A percentile compares a stretch with the other conserved stretches of the same genome.
Conservation (phyloP, 352 stramenopile species). For the Thalassiosira mediterranea region DNA sequence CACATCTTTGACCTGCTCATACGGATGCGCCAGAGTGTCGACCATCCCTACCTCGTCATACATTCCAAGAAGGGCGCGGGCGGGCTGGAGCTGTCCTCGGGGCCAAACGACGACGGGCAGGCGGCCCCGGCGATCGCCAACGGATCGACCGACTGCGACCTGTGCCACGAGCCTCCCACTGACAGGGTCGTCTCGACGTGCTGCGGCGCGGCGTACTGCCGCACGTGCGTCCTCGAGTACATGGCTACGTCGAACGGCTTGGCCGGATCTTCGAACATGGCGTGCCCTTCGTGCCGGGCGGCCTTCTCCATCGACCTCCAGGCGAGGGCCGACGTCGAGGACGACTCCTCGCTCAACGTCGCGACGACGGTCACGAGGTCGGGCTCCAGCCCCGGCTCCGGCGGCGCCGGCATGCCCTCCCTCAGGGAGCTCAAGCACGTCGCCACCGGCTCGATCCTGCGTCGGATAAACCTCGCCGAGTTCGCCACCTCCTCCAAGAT, state of each 20-base stretch:
- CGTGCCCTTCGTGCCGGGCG: conserved; percentile 70
- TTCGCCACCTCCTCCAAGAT: conserved; percentile 96
- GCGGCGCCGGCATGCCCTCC: conserved; percentile 55
- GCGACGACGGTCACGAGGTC: conserved; percentile 10
- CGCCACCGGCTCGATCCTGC: conserved; percentile 82
- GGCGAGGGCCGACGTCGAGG: conserved; percentile 55
- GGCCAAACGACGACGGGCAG: neutral
- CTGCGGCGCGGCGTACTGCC: conserved; percentile 92
- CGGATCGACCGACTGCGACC: conserved; percentile 85
- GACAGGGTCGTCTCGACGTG: conserved; percentile 90
- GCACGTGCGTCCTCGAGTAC: conserved; percentile 84
- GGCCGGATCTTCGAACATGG: conserved; percentile 29
- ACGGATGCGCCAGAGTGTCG: conserved; percentile 95
- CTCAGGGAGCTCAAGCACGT: conserved; percentile 81
- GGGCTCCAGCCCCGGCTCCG: neutral
- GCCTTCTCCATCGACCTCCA: conserved; percentile 84
- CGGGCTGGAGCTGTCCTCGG: conserved; percentile 19
- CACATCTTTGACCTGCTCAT: conserved; percentile 99
- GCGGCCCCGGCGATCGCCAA: conserved; percentile 62
- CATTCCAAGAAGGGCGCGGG: conserved; percentile 72
- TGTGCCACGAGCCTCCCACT: conserved; percentile 91
- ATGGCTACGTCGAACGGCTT: conserved; percentile 62
- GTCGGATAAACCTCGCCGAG: conserved; percentile 86
- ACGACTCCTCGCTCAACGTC: conserved; percentile 61
- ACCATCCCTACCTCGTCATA: conserved; percentile 98